Conservation (phyloP, 345 rosid genomes). For the Moricandia moricandioides region DNA sequence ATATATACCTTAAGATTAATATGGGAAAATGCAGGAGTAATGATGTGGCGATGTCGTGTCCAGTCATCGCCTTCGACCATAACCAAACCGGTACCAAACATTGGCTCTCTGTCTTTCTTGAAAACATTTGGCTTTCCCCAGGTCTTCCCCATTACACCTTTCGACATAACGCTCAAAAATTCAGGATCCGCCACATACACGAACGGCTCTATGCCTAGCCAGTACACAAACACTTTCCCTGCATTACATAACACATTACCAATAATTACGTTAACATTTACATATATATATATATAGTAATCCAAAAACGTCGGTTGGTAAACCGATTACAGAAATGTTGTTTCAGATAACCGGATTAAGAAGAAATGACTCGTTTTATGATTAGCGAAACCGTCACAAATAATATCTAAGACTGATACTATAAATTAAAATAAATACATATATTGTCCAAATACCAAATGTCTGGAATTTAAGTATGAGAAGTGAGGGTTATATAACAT, state of each 20-base stretch:
- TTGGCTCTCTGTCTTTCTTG: conserved; percentile 79
- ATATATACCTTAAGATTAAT: conserved; percentile 66
- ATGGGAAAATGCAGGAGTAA: conserved; percentile 82
- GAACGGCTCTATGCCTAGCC: conserved; percentile 96
- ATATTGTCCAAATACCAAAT: too few relatives aligned
- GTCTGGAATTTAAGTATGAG: not conserved
- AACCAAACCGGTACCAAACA: conserved; percentile 82
- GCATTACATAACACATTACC: conserved; percentile 20
- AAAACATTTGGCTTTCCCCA: conserved; percentile 94
- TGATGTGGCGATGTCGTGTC: conserved; percentile 87
- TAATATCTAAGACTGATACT: not conserved
- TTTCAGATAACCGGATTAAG: not conserved
- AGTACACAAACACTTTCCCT: conserved; percentile 91
- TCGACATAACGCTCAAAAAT: conserved; percentile 68
- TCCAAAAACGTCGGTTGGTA: not conserved
- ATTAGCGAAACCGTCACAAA: not conserved
- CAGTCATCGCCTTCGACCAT: conserved; percentile 94
- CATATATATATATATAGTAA: not conserved
- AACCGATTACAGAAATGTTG: not conserved
- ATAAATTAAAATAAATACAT: too few relatives aligned
- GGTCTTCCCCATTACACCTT: conserved; percentile 81
- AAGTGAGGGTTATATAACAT: not conserved
- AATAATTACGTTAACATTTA: not conserved
- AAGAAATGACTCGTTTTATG: not conserved
- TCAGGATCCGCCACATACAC: conserved; percentile 85